Base-by-base conservation (phyloP, 495 filamentous ascomycete species). In the Opeltia flavorubescens region DNA sequence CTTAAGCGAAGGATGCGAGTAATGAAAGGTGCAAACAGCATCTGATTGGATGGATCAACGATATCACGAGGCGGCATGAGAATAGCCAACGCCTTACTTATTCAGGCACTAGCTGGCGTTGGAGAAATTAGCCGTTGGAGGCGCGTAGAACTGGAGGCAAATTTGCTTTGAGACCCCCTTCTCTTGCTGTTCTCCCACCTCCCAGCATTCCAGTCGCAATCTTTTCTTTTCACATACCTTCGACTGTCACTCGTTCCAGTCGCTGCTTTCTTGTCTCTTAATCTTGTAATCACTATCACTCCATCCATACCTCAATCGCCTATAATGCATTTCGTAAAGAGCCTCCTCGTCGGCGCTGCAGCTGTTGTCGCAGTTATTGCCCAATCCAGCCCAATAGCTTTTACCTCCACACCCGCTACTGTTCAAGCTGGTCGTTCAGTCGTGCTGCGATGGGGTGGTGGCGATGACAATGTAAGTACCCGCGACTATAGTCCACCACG, bases 371-470 rank as follows among this genome's bases (percentile, higher is more conserved):
- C 50, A 21, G 53, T 53, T 31, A 47, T 67, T 15, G 62, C 63
- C 17, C 54, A 65, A 25, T 41, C 46, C 6, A 54, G 57, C 12
- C 41, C 33, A 23, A 43, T 71, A 20, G 53, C 65, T 11, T 73
- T 72, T 56, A 70, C 67, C 11, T 54, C 59, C 18, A 66, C 64
- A 58, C 71, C 71, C 5, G 48, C 55, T 12, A 56, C 56, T 27
- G 51, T 73, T 36, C 36, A 55, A 12, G 59, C 68, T 27, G 69
- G 68, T 25, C 55, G 65, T 48, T 56, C 65, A 9, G 57, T 65
- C 9, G 66, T 56, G 6, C 43, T 74, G 2, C 60, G 53, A 39
- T 74, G 71, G 71, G 50, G 46, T 1, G 66, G 69, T 44, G 66
- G 60, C 24, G 50, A 57, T 34, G 50, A 52, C 30, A 48, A 53